Percentiles rank a stretch among this genome's conserved stretches.
Evolutionary conservation across 495 filamentous ascomycete species (phyloP).

Genomic region (Talaromyces stipitatus): DNA sequence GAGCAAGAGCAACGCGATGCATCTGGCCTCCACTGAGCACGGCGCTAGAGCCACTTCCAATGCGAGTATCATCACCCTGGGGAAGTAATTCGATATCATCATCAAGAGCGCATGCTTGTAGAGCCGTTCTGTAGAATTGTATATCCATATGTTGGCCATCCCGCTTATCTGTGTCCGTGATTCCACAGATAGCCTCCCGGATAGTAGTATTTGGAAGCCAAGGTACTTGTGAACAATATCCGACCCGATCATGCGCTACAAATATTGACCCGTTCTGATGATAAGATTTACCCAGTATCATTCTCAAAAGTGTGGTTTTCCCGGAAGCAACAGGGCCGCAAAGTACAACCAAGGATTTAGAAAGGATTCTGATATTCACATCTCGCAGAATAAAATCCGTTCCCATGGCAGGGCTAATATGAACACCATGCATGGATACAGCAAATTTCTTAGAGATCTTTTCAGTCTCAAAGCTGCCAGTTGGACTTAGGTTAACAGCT

Average conservation of each 20-base stretch:
- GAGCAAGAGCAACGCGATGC: slow-evolving; percentile 55
- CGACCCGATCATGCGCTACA: slow-evolving; percentile 29
- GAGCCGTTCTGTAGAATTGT: slow-evolving; percentile 53
- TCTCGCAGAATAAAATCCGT: slow-evolving; percentile 34
- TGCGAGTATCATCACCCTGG: slow-evolving; percentile 46
- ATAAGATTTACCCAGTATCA: slow-evolving; percentile 24
- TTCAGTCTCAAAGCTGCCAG: not conserved
- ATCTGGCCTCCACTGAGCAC: slow-evolving; percentile 60
- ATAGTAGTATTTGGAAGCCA: slow-evolving; percentile 54
- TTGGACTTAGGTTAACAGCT: not conserved
- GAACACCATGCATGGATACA: slow-evolving; percentile 32
- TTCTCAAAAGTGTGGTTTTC: slow-evolving; percentile 19
- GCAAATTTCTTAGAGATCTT: slow-evolving; percentile 8
- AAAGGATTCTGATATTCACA: slow-evolving; percentile 30
- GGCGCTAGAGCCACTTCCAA: slow-evolving; percentile 55
- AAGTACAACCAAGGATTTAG: slow-evolving; percentile 21
- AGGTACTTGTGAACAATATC: slow-evolving; percentile 44
- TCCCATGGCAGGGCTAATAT: slow-evolving; percentile 41
- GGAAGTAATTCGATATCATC: slow-evolving; percentile 48
- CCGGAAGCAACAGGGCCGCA: slow-evolving; percentile 20
- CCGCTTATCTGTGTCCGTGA: slow-evolving; percentile 22
- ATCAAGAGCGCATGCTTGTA: slow-evolving; percentile 52
- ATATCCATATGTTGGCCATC: slow-evolving; percentile 31
- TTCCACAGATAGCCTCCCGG: slow-evolving; percentile 48
- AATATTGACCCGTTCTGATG: slow-evolving; percentile 28